Base-by-base conservation (phyloP, 805 yeast genomes). In the Candida caryicola region DNA sequence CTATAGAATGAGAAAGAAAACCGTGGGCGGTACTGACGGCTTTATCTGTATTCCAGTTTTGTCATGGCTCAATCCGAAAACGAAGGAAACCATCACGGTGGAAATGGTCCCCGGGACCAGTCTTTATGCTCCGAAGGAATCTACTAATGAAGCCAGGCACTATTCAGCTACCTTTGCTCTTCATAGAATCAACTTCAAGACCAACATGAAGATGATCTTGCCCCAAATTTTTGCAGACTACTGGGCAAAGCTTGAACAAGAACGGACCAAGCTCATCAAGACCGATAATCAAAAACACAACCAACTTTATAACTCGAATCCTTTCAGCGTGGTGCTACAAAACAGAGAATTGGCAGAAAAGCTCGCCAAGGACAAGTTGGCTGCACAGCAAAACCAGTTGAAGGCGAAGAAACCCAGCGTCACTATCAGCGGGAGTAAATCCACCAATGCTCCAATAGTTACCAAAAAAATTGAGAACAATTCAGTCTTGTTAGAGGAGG, bases 71-170 rank as follows among this genome's bases (percentile, higher is more conserved):
- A 87, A 91, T 49, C 95, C 96, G 0, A 88, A 86, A 55, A 80
- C 96, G 0, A 78, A 77, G 32, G 89, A 85, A 48, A 51, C 71
- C 4, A 74, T 90, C 27, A 60, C 63, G 1, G 71, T 88, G 2
- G 67, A 71, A 37, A 69, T 75, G 80, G 66, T 70, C 50, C 77
- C 82, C 0, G 72, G 73, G 14, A 52, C 60, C 4, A 78, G 75
- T 6, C 52, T 74, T 3, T 70, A 82, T 5, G 60, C 64, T 3
- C 82, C 90, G 0, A 88, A 85, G 49, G 85, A 79, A 32, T 87
- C 97, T 0, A 76, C 95, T 1, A 69, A 87, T 23, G 97, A 90
- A 50, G 96, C 98, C 1, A 74, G 96, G 33, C 95, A 90, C 57
- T 74, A 76, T 51, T 89, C 91, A 0, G 97, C 99, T 0, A 89